Evolutionary conservation across 306 rosid genomes (phyloP), one percentile per base, ranked within the genome.

Genomic region (Macrotyloma uniflorum): DNA sequence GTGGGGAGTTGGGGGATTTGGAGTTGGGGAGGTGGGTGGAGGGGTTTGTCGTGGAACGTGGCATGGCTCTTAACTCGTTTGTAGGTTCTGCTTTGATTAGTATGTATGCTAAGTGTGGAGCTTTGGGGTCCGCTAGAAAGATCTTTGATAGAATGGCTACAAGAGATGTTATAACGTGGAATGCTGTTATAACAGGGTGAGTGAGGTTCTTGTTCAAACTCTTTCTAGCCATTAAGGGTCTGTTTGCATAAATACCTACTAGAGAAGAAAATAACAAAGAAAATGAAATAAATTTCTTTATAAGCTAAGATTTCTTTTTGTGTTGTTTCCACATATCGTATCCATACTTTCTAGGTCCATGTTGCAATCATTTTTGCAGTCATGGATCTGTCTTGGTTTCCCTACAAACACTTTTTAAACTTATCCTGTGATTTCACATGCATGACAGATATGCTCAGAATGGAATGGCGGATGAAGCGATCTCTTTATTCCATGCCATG

Each of bases 181-280:
- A 94, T 88, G 91, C 98, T 74, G 84, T 88, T 84, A 92, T 94
- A 70, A 79, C 97, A 19, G 96, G 96, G 98, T 87, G 80, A 83
- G 91, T 75, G 13, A 35, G 0, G n/a, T 20, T 33, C 16, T 2
- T 20, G n/a, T 24, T 23, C 35, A 57, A 26, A 24, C 35, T 22
- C 13, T 54, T 54, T 4, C 32, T 22, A 22, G 8, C 4, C 8
- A 54, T 22, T 22, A 11, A 55, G 55, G 2, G 19, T 1, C 6
- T 54, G 7, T 10, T 10, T 22, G 6, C 33, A 20, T 54, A 54
- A 10, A 1, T 42, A 38, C 43, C 43, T 38, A 38, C 43, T 8
- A 4, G 0, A 19, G 58, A n/a, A 50, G 24, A 49, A 47, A 47
- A 47, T 47, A 5, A 47, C 9, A 49, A 49, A 3, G 6, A 53